Conservation (phyloP, 2,329 filamentous ascomycete genomes). For the Penicillium sp. region DNA sequence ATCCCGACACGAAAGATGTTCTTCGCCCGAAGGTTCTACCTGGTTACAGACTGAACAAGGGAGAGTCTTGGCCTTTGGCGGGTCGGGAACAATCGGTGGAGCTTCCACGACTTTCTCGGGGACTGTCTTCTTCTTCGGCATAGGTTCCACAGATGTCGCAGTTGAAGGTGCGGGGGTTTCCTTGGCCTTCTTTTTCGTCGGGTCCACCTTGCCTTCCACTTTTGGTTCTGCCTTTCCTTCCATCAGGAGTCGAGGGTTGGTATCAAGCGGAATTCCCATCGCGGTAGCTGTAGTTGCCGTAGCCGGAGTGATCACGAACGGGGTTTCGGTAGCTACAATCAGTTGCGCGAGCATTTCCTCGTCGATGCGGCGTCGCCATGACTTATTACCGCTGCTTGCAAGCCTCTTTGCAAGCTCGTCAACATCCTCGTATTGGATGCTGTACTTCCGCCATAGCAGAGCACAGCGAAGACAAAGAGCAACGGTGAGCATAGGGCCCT, state of each 20-base stretch:
- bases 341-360: constrained; percentile 67
- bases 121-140: constrained; percentile 62
- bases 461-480: constrained; percentile 89
- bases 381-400: constrained; percentile 71
- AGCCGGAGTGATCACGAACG: constrained; percentile 43
- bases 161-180: constrained; percentile 50
- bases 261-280: constrained; percentile 41
- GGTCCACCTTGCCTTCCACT: constrained; percentile 41
- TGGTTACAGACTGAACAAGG: constrained; percentile 83
- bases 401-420: constrained; percentile 91
- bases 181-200: constrained; percentile 59
- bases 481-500: constrained; percentile 68
- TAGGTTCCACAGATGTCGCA: constrained; percentile 43
- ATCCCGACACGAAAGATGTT: constrained; percentile 75
- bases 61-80: constrained; percentile 72
- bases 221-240: constrained; percentile 38
- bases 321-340: constrained; percentile 45
- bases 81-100: constrained; percentile 68
- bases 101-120: constrained; percentile 55
- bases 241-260: constrained; percentile 30
- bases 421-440: constrained; percentile 89
- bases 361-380: constrained; percentile 84
- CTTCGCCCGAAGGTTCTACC: constrained; percentile 67
- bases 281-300: constrained; percentile 45
- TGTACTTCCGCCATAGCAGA: constrained; percentile 91